Evolutionary conservation across 768 basidiomycete genomes (phyloP).

Genomic region (Leccinum incarnatum): DNA sequence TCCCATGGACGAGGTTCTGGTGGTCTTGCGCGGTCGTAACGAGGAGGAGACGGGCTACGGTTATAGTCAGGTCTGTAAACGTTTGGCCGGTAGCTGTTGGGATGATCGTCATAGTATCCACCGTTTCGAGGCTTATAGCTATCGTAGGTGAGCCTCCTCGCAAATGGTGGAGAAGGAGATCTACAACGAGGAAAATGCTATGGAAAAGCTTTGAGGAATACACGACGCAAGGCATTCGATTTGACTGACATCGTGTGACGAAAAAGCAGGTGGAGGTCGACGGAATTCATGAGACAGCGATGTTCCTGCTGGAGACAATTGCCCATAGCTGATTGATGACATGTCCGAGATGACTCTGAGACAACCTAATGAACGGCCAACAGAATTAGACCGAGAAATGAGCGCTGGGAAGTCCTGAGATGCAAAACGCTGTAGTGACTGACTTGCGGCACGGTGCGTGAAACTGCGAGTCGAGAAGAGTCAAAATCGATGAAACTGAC

Average conservation of each 20-base stretch:
- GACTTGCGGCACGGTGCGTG: conserved; percentile 3
- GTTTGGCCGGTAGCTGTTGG: conserved; percentile 44
- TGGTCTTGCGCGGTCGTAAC: conserved; percentile 40
- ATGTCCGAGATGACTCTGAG: conserved; percentile 12
- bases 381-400: conserved; percentile 3
- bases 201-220: conserved; percentile 21
- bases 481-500: background rate
- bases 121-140: conserved; percentile 47
- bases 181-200: conserved; percentile 38
- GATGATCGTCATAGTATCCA: conserved; percentile 38
- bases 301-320: conserved; percentile 24
- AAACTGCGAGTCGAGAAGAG: conserved; percentile 4
- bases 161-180: conserved; percentile 49
- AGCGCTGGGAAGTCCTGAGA: conserved; percentile 6
- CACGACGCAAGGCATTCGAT: conserved; percentile 16
- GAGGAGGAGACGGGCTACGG: conserved; percentile 54
- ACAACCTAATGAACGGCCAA: conserved; percentile 6
- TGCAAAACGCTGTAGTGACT: conserved; percentile 1
- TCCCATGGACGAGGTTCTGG: conserved; percentile 49
- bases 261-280: conserved; percentile 23
- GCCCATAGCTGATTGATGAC: conserved; percentile 29
- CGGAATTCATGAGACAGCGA: conserved; percentile 28
- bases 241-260: conserved; percentile 34
- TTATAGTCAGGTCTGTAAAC: conserved; percentile 38
- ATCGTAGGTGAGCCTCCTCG: conserved; percentile 47